Conservation (phyloP, 1,284 basidiomycete genomes). For the Moniliophthora roreri region DNA sequence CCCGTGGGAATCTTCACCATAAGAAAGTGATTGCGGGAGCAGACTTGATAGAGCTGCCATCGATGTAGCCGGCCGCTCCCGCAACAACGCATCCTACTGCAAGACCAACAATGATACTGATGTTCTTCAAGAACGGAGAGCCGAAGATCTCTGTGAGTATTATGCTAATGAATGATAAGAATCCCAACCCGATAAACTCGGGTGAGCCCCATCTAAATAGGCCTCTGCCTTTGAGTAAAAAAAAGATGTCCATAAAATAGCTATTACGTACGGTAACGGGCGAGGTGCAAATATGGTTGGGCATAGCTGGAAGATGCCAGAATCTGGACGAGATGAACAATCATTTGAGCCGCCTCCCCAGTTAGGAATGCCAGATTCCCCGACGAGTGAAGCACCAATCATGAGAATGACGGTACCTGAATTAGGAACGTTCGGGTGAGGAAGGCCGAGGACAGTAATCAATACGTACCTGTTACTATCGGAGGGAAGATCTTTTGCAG, state of each 20-base stretch:
- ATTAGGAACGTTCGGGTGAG: background rate
- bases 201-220: constrained; percentile 75
- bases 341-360: constrained; percentile 84
- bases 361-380: constrained; percentile 71
- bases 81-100: constrained; percentile 79
- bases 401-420: constrained; percentile 70
- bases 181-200: constrained; percentile 84
- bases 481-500: constrained; percentile 79
- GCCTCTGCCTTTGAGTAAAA: no score
- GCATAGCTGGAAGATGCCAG: constrained; percentile 69
- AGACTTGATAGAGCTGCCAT: constrained; percentile 56
- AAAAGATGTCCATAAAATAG: no score
- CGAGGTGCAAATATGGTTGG: constrained; percentile 66
- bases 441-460: background rate
- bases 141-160: constrained; percentile 79
- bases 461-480: constrained; percentile 67
- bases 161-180: constrained; percentile 79
- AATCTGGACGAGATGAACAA: constrained; percentile 57
- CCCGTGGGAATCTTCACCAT: constrained; percentile 42
- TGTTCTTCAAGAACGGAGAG: constrained; percentile 80
- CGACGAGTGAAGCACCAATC: constrained; percentile 78
- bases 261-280: constrained; percentile 42
- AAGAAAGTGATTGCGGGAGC: constrained; percentile 81
- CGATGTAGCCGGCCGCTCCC: constrained; percentile 74
- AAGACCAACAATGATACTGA: constrained; percentile 71